Conservation (phyloP, 371 early-diverging fungal species). For the Basidiobolus heterosporus region DNA sequence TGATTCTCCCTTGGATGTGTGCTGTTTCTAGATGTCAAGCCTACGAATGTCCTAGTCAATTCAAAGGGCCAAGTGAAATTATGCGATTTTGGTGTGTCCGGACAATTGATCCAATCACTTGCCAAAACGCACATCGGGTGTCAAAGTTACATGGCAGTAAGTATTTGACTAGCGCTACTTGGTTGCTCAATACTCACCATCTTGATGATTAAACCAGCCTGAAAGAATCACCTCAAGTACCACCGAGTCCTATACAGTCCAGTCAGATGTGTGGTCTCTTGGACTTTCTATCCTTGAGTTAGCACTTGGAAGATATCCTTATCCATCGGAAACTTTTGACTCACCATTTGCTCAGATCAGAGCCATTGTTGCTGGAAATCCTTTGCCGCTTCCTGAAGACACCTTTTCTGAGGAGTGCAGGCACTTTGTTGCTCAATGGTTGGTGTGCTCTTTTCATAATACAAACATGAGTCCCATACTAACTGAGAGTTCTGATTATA, state of each 20-base stretch:
- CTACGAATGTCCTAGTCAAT: conserved; percentile 84
- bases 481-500: too few species aligned
- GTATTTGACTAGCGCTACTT: conserved; percentile 5
- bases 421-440: conserved; percentile 65
- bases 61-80: conserved; percentile 74
- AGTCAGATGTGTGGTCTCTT: conserved; percentile 78
- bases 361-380: conserved; percentile 67
- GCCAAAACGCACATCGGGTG: conserved; percentile 89
- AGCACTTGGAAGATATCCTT: conserved; percentile 74
- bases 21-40: conserved; percentile 75
- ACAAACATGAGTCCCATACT: too few species aligned
- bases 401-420: conserved; percentile 49
- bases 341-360: conserved; percentile 72
- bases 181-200: neutral
- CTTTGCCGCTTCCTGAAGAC: conserved; percentile 50
- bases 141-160: conserved; percentile 86
- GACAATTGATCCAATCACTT: conserved; percentile 72
- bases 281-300: conserved; percentile 86
- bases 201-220: conserved; percentile 39
- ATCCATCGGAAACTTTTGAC: conserved; percentile 38
- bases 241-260: conserved; percentile 44
- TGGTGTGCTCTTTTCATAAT: too few species aligned
- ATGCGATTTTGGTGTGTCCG: conserved; percentile 82
- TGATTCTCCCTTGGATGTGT: too few species aligned
- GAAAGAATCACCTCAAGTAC: conserved; percentile 51